Conservation (phyloP, 2,329 filamentous ascomycete species). For the Cladosporium sp. region DNA sequence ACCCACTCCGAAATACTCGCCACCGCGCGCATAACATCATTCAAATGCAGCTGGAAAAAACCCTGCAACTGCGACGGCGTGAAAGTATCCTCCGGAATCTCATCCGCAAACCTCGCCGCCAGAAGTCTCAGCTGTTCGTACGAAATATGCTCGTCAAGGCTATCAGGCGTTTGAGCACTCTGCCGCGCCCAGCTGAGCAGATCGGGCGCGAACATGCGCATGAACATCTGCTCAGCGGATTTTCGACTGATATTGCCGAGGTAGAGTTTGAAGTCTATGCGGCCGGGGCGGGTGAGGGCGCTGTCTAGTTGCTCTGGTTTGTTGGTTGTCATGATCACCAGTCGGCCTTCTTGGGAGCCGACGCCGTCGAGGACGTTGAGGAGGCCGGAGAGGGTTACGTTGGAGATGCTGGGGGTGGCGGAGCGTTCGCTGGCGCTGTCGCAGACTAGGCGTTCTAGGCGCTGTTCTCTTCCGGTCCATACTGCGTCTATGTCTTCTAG, state of each 20-base stretch:
- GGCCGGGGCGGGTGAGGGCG: slow-evolving; percentile 66
- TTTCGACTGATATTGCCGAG: slow-evolving; percentile 20
- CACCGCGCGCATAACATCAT: slow-evolving; percentile 19
- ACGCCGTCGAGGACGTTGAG: slow-evolving; percentile 79
- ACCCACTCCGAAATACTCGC: slow-evolving; percentile 19
- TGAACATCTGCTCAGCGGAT: slow-evolving; percentile 22
- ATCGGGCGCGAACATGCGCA: slow-evolving; percentile 23
- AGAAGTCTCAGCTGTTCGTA: slow-evolving; percentile 20
- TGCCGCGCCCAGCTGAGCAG: slow-evolving; percentile 17
- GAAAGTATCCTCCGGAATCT: slow-evolving; percentile 21
- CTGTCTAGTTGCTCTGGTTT: slow-evolving; percentile 65
- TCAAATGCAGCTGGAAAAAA: slow-evolving; percentile 23
- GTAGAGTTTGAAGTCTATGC: slow-evolving; percentile 50
- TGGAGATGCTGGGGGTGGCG: slow-evolving; percentile 47
- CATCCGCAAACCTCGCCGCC: slow-evolving; percentile 17
- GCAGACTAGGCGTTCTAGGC: slow-evolving; percentile 4
- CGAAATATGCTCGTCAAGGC: slow-evolving; percentile 19
- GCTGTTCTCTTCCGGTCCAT: slow-evolving; percentile 16
- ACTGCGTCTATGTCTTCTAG: slow-evolving; percentile 42
- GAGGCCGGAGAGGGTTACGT: slow-evolving; percentile 57
- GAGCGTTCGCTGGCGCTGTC: slow-evolving; percentile 17
- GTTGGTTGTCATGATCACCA: slow-evolving; percentile 78
- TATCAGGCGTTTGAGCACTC: background rate
- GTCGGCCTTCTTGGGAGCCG: slow-evolving; percentile 67
- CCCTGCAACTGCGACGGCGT: slow-evolving; percentile 23